Conservation (phyloP, 768 basidiomycete species). For the Pleurotus giganteus region DNA sequence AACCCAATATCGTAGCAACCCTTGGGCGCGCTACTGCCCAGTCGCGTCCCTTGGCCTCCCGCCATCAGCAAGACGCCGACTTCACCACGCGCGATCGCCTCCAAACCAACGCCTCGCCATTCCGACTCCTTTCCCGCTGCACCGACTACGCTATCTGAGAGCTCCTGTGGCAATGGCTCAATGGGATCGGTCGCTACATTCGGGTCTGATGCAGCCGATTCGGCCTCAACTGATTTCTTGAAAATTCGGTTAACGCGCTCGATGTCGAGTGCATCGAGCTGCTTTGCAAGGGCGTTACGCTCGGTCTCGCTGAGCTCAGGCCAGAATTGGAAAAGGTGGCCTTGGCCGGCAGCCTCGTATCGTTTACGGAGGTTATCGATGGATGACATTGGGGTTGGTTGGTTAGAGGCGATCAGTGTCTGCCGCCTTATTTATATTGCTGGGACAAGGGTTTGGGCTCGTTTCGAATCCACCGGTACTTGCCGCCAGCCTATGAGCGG, state of each 20-base stretch:
- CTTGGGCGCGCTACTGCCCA: conserved; percentile 91
- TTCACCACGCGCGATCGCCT: conserved; percentile 76
- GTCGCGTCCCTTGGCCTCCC: conserved; percentile 93
- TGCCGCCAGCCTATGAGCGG: conserved; percentile 11
- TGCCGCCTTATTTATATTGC: conserved; percentile 5
- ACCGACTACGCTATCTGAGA: conserved; percentile 58
- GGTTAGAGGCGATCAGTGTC: conserved; percentile 9
- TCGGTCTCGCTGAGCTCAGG: conserved; percentile 63
- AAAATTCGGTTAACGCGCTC: conserved; percentile 90
- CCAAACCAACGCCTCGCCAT: conserved; percentile 80
- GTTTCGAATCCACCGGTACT: conserved; percentile 14
- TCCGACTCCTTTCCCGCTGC: conserved; percentile 53
- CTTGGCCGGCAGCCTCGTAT: conserved; percentile 82
- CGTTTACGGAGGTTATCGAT: conserved; percentile 54
- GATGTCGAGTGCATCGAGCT: conserved; percentile 82
- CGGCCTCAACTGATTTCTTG: conserved; percentile 68
- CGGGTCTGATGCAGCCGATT: conserved; percentile 30
- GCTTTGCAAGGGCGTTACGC: conserved; percentile 58
- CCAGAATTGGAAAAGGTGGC: conserved; percentile 89
- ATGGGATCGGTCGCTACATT: conserved; percentile 51
- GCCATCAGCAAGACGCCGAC: conserved; percentile 98
- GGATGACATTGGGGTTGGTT: conserved; percentile 52
- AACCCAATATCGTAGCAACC: conserved; percentile 98
- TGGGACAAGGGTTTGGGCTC: conserved; percentile 4
- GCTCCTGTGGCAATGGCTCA: conserved; percentile 77